Conservation (phyloP, 306 rosid species). For the Acacia confusa region DNA sequence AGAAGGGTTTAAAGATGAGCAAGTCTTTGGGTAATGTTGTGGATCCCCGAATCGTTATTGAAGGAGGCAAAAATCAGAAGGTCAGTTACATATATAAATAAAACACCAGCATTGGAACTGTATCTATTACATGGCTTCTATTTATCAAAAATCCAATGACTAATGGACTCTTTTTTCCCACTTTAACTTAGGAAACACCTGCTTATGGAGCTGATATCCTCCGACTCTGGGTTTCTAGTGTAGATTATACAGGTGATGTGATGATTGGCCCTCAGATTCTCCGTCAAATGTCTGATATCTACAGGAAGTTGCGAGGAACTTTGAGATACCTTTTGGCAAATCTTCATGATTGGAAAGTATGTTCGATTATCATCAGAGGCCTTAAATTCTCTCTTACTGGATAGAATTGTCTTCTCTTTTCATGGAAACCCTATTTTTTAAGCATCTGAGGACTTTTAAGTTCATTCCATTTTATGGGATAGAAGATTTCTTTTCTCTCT, state of each 20-base stretch:
- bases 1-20: conserved; percentile 98
- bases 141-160: conserved; percentile 25
- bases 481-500: neutral
- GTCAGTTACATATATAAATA: conserved; percentile 41
- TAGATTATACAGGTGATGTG: conserved; percentile 89
- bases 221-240: conserved; percentile 99
- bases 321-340: conserved; percentile 95
- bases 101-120: conserved; percentile 3
- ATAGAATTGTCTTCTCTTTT: neutral
- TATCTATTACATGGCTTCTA: conserved; percentile 18
- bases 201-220: conserved; percentile 96
- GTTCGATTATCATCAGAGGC: conserved; percentile 27
- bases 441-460: conserved; percentile 11
- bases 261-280: conserved; percentile 92
- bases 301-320: conserved; percentile 96
- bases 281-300: conserved; percentile 95
- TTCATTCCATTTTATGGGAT: conserved; percentile 5
- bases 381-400: conserved; percentile 9
- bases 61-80: conserved; percentile 95
- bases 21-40: conserved; percentile 97
- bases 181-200: conserved; percentile 77
- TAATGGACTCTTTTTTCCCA: conserved; percentile 6
- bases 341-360: conserved; percentile 97
- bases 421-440: conserved; percentile 36
- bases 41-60: conserved; percentile 82